These are phyloP conservation scores for Lactifluus volemus DNA, from an alignment of 768 basidiomycete species.

Conservation along the genomic window DNA sequence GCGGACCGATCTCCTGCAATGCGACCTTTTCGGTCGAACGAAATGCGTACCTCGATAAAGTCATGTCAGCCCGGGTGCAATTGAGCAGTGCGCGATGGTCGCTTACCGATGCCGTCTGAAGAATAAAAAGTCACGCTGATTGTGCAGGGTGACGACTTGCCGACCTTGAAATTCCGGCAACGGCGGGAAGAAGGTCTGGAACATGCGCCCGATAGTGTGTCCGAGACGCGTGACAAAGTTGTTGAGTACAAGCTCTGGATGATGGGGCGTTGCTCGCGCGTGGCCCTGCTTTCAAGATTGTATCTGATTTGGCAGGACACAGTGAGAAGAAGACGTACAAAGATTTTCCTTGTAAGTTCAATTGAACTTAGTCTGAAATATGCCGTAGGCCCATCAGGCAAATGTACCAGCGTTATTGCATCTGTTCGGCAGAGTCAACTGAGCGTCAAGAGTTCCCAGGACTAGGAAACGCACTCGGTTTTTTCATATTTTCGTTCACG, in stretches of 20 bases:
- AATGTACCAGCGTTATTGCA: conserved; percentile 83
- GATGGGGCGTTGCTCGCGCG: conserved; percentile 84
- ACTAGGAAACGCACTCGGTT: conserved; percentile 48
- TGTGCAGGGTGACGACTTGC: conserved; percentile 95
- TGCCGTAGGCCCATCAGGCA: conserved; percentile 89
- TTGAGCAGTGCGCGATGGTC: neutral
- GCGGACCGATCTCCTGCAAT: conserved; percentile 94
- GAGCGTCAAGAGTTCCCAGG: conserved; percentile 1
- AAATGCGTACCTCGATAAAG: conserved; percentile 69
- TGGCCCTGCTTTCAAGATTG: conserved; percentile 51
- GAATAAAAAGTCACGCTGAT: conserved; percentile 96
- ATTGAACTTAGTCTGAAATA: conserved; percentile 93
- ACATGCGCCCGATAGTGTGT: conserved; percentile 88
- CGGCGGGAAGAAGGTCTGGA: conserved; percentile 94
- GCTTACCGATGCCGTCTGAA: conserved; percentile 87
- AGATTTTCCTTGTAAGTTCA: conserved; percentile 78
- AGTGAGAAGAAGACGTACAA: conserved; percentile 39
- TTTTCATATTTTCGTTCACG: conserved; percentile 93
- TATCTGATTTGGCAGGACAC: neutral
- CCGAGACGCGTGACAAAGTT: conserved; percentile 91
- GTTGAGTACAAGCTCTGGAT: conserved; percentile 93
- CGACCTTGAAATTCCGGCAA: conserved; percentile 92
- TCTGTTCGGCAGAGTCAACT: conserved; percentile 39
- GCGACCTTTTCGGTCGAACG: conserved; percentile 84
- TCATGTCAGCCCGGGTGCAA: conserved; percentile 12